These are phyloP conservation scores for Aspergillus neotritici DNA, from an alignment of 2,329 filamentous ascomycete species.

Conservation along the genomic window DNA sequence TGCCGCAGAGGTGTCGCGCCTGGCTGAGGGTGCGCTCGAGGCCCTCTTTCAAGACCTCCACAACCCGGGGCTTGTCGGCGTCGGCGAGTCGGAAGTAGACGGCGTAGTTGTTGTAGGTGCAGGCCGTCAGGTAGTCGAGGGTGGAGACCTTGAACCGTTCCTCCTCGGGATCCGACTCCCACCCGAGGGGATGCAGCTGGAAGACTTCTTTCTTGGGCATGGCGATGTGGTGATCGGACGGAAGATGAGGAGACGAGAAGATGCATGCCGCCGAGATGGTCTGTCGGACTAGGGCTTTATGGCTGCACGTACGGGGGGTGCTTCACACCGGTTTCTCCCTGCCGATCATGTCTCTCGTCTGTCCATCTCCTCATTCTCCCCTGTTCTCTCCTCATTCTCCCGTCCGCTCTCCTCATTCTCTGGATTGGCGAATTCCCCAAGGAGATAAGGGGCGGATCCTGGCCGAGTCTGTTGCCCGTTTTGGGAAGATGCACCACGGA, in stretches of 20 bases:
- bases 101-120: constrained; percentile 37
- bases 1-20: constrained; percentile 34
- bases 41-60: constrained; percentile 27
- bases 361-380: too few relatives aligned
- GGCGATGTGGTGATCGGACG: background rate
- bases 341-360: too few relatives aligned
- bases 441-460: too few relatives aligned
- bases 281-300: background rate
- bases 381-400: too few relatives aligned
- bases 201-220: constrained; percentile 27
- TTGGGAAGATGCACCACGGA: too few relatives aligned
- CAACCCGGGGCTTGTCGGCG: constrained; percentile 20
- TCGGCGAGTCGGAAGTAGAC: constrained; percentile 38
- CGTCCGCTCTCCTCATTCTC: too few relatives aligned
- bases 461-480: too few relatives aligned
- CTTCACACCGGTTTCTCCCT: too few relatives aligned
- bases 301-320: background rate
- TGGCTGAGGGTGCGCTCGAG: constrained; percentile 37
- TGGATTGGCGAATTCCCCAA: too few relatives aligned
- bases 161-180: constrained; percentile 36
- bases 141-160: constrained; percentile 36
- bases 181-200: constrained; percentile 30
- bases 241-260: too few relatives aligned
- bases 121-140: constrained; percentile 31
- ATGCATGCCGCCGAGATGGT: background rate